phyloP scores from a whole-genome alignment of 2,329 filamentous ascomycete species.

The Neoascochyta sp. region DNA sequence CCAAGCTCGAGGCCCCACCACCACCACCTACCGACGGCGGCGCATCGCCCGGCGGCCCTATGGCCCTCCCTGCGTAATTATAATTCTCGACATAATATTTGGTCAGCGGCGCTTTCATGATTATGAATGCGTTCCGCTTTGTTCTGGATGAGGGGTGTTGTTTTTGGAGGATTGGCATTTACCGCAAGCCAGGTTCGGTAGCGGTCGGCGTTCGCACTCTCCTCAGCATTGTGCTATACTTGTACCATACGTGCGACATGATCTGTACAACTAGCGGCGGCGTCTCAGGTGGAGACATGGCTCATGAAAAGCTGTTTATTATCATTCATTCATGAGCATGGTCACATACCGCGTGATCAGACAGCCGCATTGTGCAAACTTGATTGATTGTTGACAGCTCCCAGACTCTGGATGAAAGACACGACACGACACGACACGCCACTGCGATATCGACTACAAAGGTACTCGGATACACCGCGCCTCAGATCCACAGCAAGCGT shows the following conservation, averaged over 20 bases:
- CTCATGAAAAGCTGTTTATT: slow-evolving; percentile 7
- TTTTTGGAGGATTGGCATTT: slow-evolving; percentile 28
- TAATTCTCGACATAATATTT: slow-evolving; percentile 10
- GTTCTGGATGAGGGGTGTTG: slow-evolving; percentile 17
- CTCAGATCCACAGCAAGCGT: too few species aligned
- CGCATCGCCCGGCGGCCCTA: slow-evolving; percentile 14
- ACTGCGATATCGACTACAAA: too few species aligned
- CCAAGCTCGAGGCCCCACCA: slow-evolving; percentile 65
- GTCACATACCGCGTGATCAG: too few species aligned
- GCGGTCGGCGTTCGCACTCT: slow-evolving; percentile 37
- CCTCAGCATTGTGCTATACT: slow-evolving; percentile 35
- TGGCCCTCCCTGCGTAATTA: slow-evolving; percentile 25
- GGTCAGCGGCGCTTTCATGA: slow-evolving; percentile 16
- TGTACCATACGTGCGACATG: slow-evolving; percentile 30
- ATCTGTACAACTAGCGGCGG: slow-evolving; percentile 30
- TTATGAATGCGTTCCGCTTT: slow-evolving; percentile 16
- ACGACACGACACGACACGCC: too few species aligned
- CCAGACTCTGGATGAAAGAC: too few species aligned
- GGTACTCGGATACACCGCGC: too few species aligned
- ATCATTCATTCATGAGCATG: too few species aligned
- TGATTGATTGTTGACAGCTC: too few species aligned
- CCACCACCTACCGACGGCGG: slow-evolving; percentile 40
- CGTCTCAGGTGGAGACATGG: slow-evolving; percentile 14
- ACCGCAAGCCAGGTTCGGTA: slow-evolving; percentile 21
- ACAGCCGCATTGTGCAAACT: too few species aligned